These are phyloP conservation scores for Metarhizium album DNA, from an alignment of 2,329 filamentous ascomycete genomes.

Conservation along the genomic window DNA sequence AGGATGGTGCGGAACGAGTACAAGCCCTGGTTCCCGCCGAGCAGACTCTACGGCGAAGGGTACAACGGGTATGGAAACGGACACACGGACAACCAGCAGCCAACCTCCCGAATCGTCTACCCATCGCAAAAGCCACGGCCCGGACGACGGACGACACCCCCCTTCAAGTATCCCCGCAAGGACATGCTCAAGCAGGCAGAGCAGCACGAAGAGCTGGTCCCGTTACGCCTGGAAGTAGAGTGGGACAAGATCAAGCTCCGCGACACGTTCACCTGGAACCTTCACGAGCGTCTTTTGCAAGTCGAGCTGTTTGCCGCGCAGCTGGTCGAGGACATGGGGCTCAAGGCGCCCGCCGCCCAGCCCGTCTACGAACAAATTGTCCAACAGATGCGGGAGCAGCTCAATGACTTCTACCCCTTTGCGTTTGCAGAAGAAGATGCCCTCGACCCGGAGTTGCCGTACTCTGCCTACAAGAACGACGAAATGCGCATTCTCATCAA, in stretches of 20 bases:
- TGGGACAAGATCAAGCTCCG: slow-evolving; percentile 91
- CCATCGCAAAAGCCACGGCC: slow-evolving; percentile 65
- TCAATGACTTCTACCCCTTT: slow-evolving; percentile 88
- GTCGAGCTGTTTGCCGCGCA: slow-evolving; percentile 79
- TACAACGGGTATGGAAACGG: slow-evolving; percentile 88
- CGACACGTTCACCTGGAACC: slow-evolving; percentile 97
- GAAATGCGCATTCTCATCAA: slow-evolving; percentile 97
- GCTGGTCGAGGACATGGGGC: slow-evolving; percentile 81
- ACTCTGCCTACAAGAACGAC: slow-evolving; percentile 93
- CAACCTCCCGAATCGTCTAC: slow-evolving; percentile 60
- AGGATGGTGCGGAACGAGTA: slow-evolving; percentile 45
- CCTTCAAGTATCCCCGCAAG: slow-evolving; percentile 64
- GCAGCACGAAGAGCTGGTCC: slow-evolving; percentile 82
- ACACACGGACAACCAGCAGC: slow-evolving; percentile 59
- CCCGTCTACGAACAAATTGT: slow-evolving; percentile 50
- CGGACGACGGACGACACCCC: slow-evolving; percentile 63
- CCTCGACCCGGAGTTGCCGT: slow-evolving; percentile 79
- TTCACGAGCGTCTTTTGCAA: slow-evolving; percentile 76
- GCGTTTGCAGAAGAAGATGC: slow-evolving; percentile 84
- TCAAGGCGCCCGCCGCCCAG: slow-evolving; percentile 59
- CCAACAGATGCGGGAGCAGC: slow-evolving; percentile 73
- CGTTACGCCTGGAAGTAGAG: slow-evolving; percentile 84
- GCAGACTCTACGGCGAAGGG: slow-evolving; percentile 56
- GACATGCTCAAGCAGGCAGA: slow-evolving; percentile 81
- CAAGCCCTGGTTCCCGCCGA: slow-evolving; percentile 44